Evolutionary conservation across 2,329 filamentous ascomycete species (phyloP), one percentile per base, ranked within the genome.

Genomic region (Neopestalotiopsis sp.): DNA sequence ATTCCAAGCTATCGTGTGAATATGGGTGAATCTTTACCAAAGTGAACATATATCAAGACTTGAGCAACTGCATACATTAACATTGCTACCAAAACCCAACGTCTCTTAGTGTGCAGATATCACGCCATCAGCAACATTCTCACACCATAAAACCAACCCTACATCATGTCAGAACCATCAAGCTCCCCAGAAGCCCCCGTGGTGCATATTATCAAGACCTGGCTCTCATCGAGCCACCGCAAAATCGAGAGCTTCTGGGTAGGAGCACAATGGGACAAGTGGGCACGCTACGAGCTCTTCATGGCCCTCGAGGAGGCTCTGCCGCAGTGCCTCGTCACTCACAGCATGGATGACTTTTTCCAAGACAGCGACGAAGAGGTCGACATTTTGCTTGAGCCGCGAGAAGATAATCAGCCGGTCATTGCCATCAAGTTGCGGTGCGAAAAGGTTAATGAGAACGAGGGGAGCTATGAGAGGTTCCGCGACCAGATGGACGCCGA

Each of bases 381-480:
- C 10, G 61, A 64, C 61, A 49, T 64, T 20, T 17, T 64, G n/a
- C 10, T 64, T n/a, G 61, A 64, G 61, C 61, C 61, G 24, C 34
- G 42, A 14, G 61, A 64, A 7, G 20, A 40, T 0, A 17, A 32
- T 12, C 38, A 30, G 40, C 9, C 10, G 10, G 40, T 38, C 17
- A 49, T 64, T 30, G 61, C 61, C 20, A 45, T 64, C 40, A 45
- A 28, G 40, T 38, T 64, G 40, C 20, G 34, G 40, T 64, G 61
- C 28, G 61, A 64, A 20, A 64, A 64, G 7, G 61, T 64, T 17
- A 49, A 40, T 5, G 61, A 64, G 61, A 64, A 64, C 3, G 61
- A 64, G 40, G 61, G 61, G 5, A 64, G 61, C 40, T 64, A 45
- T 14, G 61, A 64, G 61, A 64, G 61, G 61, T 64, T 64, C 45